Evolutionary conservation across 2,329 filamentous ascomycete genomes (phyloP), one percentile per base, ranked within the genome.

Genomic region (Colletotrichum chrysophilum): DNA sequence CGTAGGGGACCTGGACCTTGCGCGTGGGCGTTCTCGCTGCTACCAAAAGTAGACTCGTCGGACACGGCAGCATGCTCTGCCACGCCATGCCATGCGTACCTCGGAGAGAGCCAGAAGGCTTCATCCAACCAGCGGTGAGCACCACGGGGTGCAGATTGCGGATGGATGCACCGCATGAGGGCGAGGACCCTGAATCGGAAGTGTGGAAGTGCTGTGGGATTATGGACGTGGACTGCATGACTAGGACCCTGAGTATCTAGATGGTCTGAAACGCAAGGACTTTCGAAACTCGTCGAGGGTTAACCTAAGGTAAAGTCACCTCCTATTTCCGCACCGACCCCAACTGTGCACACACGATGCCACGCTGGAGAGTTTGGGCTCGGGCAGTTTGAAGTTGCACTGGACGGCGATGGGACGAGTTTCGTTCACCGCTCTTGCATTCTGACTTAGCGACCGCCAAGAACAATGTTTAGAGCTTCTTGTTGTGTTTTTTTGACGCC

Each of bases 241-340:
- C 64, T 75, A 73, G 69, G 73, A 73, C 73, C 73, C 73, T 73
- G 73, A 75, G 56, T 48, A 68, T 75, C 64, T 61, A 55, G 64
- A 73, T 64, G 43, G 32, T 68, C 70, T 75, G 73, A 75, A 75
- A 75, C 70, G 56, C 56, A 65, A 36, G 43, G 64, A 28, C 61
- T 73, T 34, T 67, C 70, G 73, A 75, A 75, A 73, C 62, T 64
- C 38, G 34, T 62, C 56, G 38, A 75, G 71, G 67, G 32, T 58
- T 52, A 56, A 48, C 38, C 62, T 73, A 64, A 38, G 67, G 48
- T 55, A 36, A 21, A 48, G 8, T 56, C 14, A 30, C 58, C 52
- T 48, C 34, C 55, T 70, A 32, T 66, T 30, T n/a, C 16, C 34
- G 66, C 58, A 62, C 36, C 67, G 32, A 32, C 16, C 28, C 21